phyloP scores from a whole-genome alignment of 2,329 filamentous ascomycete genomes.

The Teratosphaeria pseudoeucalypti region DNA sequence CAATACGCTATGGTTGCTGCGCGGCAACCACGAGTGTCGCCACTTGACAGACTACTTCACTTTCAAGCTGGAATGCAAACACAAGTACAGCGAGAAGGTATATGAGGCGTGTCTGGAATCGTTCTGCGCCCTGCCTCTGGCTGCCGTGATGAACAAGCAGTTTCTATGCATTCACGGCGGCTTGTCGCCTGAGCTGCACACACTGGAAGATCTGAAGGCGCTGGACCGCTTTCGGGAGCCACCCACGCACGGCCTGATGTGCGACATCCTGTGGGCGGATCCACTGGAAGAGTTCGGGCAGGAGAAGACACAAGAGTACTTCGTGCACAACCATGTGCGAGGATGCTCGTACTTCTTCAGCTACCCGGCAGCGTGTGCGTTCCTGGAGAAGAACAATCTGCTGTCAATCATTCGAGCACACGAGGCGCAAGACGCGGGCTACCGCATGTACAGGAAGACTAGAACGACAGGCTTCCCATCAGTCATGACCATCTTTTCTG shows the following conservation, averaged over 20 bases:
- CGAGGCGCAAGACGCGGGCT: slow-evolving; percentile 96
- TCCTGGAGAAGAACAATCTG: slow-evolving; percentile 97
- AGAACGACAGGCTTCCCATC: slow-evolving; percentile 95
- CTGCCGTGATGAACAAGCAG: slow-evolving; percentile 99
- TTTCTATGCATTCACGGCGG: slow-evolving; percentile 98
- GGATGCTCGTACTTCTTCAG: slow-evolving; percentile 99
- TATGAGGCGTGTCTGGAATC: slow-evolving; percentile 99
- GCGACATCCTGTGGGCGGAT: slow-evolving; percentile 97
- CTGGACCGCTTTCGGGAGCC: slow-evolving; percentile 97
- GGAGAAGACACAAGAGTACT: slow-evolving; percentile 96
- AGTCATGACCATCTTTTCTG: slow-evolving; percentile 99
- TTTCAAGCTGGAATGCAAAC: slow-evolving; percentile 99
- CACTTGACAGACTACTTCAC: slow-evolving; percentile 99
- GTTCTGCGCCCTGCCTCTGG: slow-evolving; percentile 86
- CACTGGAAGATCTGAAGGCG: slow-evolving; percentile 89
- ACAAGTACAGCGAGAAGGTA: slow-evolving; percentile 94
- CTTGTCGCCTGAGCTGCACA: slow-evolving; percentile 89
- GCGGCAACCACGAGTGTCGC: slow-evolving; percentile 96
- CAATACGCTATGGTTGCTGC: slow-evolving; percentile 89
- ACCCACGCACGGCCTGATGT: slow-evolving; percentile 96
- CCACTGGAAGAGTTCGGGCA: slow-evolving; percentile 97
- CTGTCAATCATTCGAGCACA: slow-evolving; percentile 95
- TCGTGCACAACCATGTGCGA: slow-evolving; percentile 94
- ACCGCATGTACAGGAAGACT: slow-evolving; percentile 98
- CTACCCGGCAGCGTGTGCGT: slow-evolving; percentile 91